Conservation (phyloP, 2,329 filamentous ascomycete species). For the Fonsecaea nubica region DNA sequence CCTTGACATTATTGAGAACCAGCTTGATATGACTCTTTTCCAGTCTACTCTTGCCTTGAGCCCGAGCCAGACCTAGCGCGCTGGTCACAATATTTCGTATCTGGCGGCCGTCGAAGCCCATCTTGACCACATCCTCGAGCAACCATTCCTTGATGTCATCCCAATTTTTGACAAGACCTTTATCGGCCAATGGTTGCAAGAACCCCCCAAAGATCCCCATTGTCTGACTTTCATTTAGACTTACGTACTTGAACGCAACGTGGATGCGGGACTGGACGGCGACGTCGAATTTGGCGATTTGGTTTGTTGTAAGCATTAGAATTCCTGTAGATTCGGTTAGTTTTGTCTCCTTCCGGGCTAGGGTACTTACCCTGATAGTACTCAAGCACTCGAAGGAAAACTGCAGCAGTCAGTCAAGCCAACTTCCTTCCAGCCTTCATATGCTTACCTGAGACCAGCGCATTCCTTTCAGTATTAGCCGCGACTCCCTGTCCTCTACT, state of each 20-base stretch:
- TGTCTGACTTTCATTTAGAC: constrained; percentile 7
- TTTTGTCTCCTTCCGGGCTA: neutral
- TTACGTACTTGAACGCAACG: constrained; percentile 40
- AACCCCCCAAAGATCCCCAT: constrained; percentile 9
- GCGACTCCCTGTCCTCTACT: constrained; percentile 22
- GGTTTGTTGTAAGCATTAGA: constrained; percentile 40
- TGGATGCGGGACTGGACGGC: constrained; percentile 44
- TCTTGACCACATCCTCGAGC: constrained; percentile 21
- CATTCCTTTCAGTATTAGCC: constrained; percentile 36
- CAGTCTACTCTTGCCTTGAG: neutral
- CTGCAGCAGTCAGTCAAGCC: neutral
- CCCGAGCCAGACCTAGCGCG: neutral
- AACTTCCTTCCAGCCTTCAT: neutral
- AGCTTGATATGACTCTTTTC: neutral
- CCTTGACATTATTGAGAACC: neutral
- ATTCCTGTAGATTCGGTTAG: constrained; percentile 21
- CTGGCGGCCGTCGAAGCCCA: constrained; percentile 35
- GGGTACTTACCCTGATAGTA: constrained; percentile 34
- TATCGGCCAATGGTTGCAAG: neutral
- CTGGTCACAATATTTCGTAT: constrained; percentile 32
- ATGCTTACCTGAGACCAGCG: constrained; percentile 31
- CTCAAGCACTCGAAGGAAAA: constrained; percentile 40
- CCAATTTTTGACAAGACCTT: constrained; percentile 22
- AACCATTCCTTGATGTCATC: constrained; percentile 32
- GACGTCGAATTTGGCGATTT: constrained; percentile 41